phyloP scores from a whole-genome alignment of 805 yeast species.

The Scheffersomyces amazonensis region DNA sequence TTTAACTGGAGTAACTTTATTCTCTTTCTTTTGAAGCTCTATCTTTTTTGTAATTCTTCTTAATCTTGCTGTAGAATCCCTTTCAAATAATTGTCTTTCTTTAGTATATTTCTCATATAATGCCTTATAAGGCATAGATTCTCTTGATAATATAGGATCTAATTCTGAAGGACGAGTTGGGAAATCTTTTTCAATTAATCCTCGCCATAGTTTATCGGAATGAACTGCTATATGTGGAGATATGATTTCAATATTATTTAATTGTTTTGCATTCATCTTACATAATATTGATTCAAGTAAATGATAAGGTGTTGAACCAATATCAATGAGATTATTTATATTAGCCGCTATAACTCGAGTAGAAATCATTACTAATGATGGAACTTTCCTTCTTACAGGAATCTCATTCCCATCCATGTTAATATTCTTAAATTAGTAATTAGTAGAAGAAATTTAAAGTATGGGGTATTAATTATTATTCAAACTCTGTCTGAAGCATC shows the following conservation, averaged over 20 bases:
- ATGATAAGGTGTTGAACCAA: conserved; percentile 39
- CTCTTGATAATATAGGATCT: not conserved
- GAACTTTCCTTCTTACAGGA: not conserved
- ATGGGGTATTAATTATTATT: no score
- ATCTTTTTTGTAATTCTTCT: conserved; percentile 39
- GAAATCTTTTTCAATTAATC: conserved; percentile 46
- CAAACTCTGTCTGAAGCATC: no score
- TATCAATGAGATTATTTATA: conserved; percentile 16
- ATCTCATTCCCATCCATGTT: not conserved
- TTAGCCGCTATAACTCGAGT: conserved; percentile 1
- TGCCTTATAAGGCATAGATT: conserved; percentile 31
- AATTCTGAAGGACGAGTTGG: conserved; percentile 36
- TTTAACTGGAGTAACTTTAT: conserved; percentile 31
- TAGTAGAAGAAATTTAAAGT: no score
- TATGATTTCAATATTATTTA: conserved; percentile 35
- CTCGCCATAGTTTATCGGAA: conserved; percentile 46
- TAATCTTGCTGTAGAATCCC: conserved; percentile 43
- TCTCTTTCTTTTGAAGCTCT: conserved; percentile 37
- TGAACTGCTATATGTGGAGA: conserved; percentile 42
- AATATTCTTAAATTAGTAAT: no score
- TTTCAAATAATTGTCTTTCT: conserved; percentile 43
- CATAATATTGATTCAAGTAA: conserved; percentile 44
- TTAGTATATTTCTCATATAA: conserved; percentile 35
- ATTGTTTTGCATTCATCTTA: conserved; percentile 44
- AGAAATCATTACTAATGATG: not conserved